Base-by-base conservation (phyloP, 768 basidiomycete species). In the Podaxis pistillaris region DNA sequence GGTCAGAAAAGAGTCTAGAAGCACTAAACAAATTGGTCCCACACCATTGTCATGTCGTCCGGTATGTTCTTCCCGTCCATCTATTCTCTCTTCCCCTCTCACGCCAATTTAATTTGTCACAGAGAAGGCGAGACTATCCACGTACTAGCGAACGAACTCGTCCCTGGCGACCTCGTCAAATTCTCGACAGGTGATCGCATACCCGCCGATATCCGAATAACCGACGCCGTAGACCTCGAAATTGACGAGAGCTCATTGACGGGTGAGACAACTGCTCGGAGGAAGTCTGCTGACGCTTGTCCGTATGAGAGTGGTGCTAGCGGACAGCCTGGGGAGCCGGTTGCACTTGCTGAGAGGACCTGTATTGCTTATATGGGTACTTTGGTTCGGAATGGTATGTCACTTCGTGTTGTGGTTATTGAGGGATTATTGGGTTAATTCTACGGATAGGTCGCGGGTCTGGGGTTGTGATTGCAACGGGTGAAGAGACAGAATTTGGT, bases 311-410 rank as follows among this genome's bases (percentile, higher is more conserved):
- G 12, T 47, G 81, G 80, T 52, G 74, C 64, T 19, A 66, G 69
- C 19, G 69, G 70, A 69, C 64, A 50, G 67, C 69, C 56, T 67
- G 78, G 79, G 1, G 79, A 81, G 37, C 71, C 76, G 1, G 72
- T 84, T 5, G 83, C 91, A 17, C 80, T 98, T 26, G 92, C 93
- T 2, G 96, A 98, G 65, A 79, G 96, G 66, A 83, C 81, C 5
- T 96, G 93, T 69, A 87, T 97, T 41, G 96, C 88, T 5, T 96
- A 94, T 70, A 97, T 98, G 96, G 96, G 96, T 6, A 98, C 96
- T 1, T 75, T 98, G 50, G 94, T 98, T 4, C 81, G 94, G 64
- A 96, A 89, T 71, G 96, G 94, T 89, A 41, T 22, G 76, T 68
- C 19, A 8, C 68, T 76, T 66, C 33, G 38, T 41, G 8, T 66